Conservation (phyloP, 2,329 filamentous ascomycete genomes). For the Ophiobolus disseminans region DNA sequence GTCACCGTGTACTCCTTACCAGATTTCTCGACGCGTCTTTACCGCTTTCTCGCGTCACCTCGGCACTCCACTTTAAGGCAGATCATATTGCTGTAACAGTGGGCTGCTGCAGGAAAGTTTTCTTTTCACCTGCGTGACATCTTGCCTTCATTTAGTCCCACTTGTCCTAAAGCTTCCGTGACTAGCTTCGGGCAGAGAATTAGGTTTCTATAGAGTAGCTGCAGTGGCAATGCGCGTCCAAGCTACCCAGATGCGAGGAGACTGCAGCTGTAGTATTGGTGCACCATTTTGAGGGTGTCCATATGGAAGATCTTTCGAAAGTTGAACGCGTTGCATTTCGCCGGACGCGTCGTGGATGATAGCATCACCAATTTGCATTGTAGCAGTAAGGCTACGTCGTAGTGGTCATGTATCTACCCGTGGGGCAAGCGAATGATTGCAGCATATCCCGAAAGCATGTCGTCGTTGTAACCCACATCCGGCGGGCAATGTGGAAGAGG, state of each 20-base stretch:
- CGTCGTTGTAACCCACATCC: neutral
- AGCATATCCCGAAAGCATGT: neutral
- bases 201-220: too few relatives aligned
- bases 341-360: too few relatives aligned
- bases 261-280: too few relatives aligned
- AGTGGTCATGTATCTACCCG: too few relatives aligned
- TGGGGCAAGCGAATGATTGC: neutral
- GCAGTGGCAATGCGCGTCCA: too few relatives aligned
- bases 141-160: conserved; percentile 15
- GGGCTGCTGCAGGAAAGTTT: conserved; percentile 37
- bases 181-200: neutral
- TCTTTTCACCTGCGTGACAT: conserved; percentile 35
- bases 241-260: too few relatives aligned
- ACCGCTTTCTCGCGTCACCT: conserved; percentile 34
- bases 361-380: too few relatives aligned
- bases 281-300: too few relatives aligned
- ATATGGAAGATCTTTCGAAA: too few relatives aligned
- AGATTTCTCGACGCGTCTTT: conserved; percentile 45
- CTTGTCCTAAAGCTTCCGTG: neutral
- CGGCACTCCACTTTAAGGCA: conserved; percentile 27
- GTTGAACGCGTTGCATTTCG: too few relatives aligned
- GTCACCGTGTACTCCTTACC: conserved; percentile 30
- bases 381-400: too few relatives aligned
- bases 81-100: conserved; percentile 21
- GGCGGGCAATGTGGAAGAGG: conserved; percentile 17